Base-by-base conservation (phyloP, 306 rosid genomes). In the Glycyrrhiza uralensis region DNA sequence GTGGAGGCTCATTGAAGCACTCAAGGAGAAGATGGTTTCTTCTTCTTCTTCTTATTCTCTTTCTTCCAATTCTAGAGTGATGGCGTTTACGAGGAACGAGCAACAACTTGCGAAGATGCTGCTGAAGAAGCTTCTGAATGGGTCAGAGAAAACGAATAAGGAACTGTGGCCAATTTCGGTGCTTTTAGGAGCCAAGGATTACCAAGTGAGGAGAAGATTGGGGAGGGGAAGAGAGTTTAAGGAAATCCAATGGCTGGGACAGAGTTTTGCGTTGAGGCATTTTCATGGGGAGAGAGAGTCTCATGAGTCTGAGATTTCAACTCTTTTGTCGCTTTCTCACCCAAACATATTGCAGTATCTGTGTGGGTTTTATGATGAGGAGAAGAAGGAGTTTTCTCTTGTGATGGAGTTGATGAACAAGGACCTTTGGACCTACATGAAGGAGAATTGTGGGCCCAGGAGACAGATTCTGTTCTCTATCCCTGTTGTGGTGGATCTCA, bases 211-310 rank as follows among this genome's bases (percentile, higher is more conserved):
- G 35, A 72, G 96, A 58, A 79, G 96, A 32, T 66, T 95, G 14
- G 99, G 90, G 17, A 69, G 77, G 0, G 89, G 96, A 26, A 76
- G 71, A 26, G 88, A 87, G 56, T 85, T 50, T 29, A 95, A 92
- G 88, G 99, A 92, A 69, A 85, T 95, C 46, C 90, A 84, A 6
- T 95, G 99, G 99, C 30, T 88, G n/a, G 99, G 99, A 47, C 93
- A 89, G 12, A 78, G 59, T 65, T 95, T 95, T 81, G 93, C 87
- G 3, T 28, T 88, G 62, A 86, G 92, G 51, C 85, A 89, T 64
- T 85, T 95, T 74, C n/a, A 35, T 9, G 91, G 82, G 6, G 96
- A 91, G 46, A 68, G 47, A 68, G 79, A 88, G 39, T 44, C 77
- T 0, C 52, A 80, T 28, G 76, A 79, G 26, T 41, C 80, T 0